Base-by-base conservation (phyloP, 1,284 basidiomycete species). In the Melampsora americana region DNA sequence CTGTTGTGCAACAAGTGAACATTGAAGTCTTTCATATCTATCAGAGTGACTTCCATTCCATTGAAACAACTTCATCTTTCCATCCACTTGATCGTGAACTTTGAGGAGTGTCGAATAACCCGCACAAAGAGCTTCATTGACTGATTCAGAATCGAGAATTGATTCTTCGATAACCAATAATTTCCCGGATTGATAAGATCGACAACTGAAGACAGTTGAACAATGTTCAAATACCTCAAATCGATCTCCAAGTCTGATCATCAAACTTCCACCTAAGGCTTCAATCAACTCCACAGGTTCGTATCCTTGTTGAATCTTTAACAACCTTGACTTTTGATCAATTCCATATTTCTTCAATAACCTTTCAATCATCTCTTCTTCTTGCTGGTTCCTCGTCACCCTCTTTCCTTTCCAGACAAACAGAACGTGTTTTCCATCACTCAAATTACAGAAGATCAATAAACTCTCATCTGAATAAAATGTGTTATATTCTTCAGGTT, bases 341-440 rank as follows among this genome's bases (percentile, higher is more conserved):
- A 72, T 72, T 12, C 69, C 69, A 23, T 72, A 72, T 60, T 72
- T 72, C 61, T 64, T 72, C 59, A 72, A 72, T 30, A 72, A 46
- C 28, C 69, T 61, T 32, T 26, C 69, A 26, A 72, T 65, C 60
- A 39, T 46, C 5, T 23, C 61, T 60, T 72, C 69, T 39, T 56
- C 23, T 9, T 44, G 53, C 5, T 72, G 60, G 9, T n/a, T 26
- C 50, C 14, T n/a, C 50, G 20, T 26, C 20, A 56, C 50, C 50
- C 20, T 56, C 32, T 62, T 61, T 5, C 69, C 69, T 32, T 61
- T 62, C 69, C 69, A 72, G 5, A 72, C 28, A 56, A 72, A 44
- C 48, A 72, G 39, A 6, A 72, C 35, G 44, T 48, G 60, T 60
- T 62, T 64, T 30, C 59, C 60, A 5, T 60, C 69, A n/a, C 46